A percentile compares a stretch with the other conserved stretches of the same genome.
These are phyloP conservation scores for Aegilops tauschii DNA, from an alignment of 176 grass and related monocot species.

Conservation along the genomic window DNA sequence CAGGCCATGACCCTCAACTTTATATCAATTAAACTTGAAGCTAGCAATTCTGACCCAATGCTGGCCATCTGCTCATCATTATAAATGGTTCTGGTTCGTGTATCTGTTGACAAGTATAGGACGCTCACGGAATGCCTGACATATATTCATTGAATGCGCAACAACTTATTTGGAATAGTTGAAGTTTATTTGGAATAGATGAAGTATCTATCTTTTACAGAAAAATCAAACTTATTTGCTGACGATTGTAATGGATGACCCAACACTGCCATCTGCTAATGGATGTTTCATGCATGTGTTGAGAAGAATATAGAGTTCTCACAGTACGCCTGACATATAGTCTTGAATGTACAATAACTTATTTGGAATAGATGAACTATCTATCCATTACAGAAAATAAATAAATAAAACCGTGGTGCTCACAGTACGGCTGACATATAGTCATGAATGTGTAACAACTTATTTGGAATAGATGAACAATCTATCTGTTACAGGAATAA, in stretches of 20 bases:
- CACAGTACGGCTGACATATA: neutral
- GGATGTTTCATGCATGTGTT: neutral
- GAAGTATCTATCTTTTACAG: neutral
- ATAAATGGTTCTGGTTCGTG: neutral
- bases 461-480: neutral
- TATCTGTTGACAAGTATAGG: neutral
- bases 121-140: neutral
- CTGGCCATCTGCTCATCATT: neutral
- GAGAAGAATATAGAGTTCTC: neutral
- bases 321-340: neutral
- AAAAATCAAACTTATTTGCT: neutral
- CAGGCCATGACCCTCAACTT: neutral
- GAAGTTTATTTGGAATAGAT: neutral
- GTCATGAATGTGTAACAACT: neutral
- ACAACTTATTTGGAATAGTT: neutral
- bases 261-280: neutral
- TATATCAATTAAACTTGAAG: neutral
- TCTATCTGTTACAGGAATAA: neutral
- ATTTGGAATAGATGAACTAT: conserved; percentile 9
- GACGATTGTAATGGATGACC: neutral
- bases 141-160: neutral
- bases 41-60: neutral
- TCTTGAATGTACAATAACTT: neutral
- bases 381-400: neutral
- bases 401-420: neutral